These are phyloP conservation scores for Medicago lupulina DNA, from an alignment of 306 rosid genomes.

Conservation along the genomic window DNA sequence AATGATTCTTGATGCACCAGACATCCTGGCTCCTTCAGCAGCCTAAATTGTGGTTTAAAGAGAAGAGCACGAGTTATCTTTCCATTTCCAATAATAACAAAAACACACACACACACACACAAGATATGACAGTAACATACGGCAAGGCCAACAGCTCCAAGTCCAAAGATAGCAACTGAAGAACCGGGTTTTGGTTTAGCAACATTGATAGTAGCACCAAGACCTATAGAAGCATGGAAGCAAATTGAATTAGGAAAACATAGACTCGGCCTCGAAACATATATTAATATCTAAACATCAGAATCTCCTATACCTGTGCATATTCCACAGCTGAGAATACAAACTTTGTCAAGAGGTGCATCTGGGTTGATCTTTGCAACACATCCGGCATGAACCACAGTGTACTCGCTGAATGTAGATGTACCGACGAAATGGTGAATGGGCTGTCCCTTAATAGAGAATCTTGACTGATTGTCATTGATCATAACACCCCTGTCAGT, in stretches of 20 bases:
- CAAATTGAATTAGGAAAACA: neutral
- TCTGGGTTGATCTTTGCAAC: slow-evolving; percentile 83
- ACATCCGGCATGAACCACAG: slow-evolving; percentile 79
- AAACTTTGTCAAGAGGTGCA: slow-evolving; percentile 95
- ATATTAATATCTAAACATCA: neutral
- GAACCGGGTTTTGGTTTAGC: slow-evolving; percentile 90
- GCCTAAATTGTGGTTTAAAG: slow-evolving; percentile 54
- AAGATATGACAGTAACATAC: slow-evolving; percentile 51
- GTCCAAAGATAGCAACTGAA: slow-evolving; percentile 83
- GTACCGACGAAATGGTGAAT: slow-evolving; percentile 87
- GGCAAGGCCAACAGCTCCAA: slow-evolving; percentile 95
- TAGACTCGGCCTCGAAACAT: neutral
- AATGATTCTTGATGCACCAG: slow-evolving; percentile 83
- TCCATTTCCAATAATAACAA: neutral
- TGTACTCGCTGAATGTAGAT: slow-evolving; percentile 89
- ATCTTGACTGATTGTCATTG: slow-evolving; percentile 65
- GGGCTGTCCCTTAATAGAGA: slow-evolving; percentile 77
- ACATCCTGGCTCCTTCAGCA: slow-evolving; percentile 89
- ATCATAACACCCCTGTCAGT: slow-evolving; percentile 89
- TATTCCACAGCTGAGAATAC: slow-evolving; percentile 88
- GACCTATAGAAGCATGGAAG: slow-evolving; percentile 48
- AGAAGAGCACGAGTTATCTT: neutral
- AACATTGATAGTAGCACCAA: slow-evolving; percentile 90
- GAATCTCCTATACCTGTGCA: slow-evolving; percentile 66
- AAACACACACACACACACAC: neutral